Evolutionary conservation across 1,284 basidiomycete genomes (phyloP).

Genomic region (Sanghuangporus sanghuang): DNA sequence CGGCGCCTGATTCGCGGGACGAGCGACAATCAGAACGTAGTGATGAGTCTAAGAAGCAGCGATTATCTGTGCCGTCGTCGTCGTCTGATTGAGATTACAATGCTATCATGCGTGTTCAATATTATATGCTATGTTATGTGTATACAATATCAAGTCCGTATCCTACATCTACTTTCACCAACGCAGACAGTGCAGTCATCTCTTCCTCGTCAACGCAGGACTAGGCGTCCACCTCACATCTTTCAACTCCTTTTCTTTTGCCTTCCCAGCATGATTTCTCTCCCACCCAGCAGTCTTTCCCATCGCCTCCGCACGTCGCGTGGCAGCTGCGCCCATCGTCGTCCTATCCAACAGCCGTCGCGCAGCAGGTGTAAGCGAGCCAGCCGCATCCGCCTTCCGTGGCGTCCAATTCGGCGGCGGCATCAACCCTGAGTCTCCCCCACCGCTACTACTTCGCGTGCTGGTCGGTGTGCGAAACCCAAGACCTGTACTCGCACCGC

Average conservation of each 20-base stretch:
- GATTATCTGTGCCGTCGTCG: neutral
- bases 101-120: neutral
- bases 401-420: constrained; percentile 68
- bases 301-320: constrained; percentile 66
- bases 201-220: constrained; percentile 38
- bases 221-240: constrained; percentile 79
- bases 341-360: constrained; percentile 68
- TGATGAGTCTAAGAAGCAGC: neutral
- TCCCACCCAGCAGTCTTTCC: constrained; percentile 59
- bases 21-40: constrained; percentile 38
- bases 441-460: constrained; percentile 24
- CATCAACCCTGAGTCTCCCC: constrained; percentile 45
- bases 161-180: constrained; percentile 12
- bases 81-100: neutral
- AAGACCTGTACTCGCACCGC: constrained; percentile 29
- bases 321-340: constrained; percentile 52
- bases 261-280: constrained; percentile 26
- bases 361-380: constrained; percentile 78
- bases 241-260: constrained; percentile 54
- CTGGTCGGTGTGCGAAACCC: constrained; percentile 33
- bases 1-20: constrained; percentile 35
- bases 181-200: constrained; percentile 14
- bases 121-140: neutral
- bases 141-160: neutral
- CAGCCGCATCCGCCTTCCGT: constrained; percentile 55